Percentiles rank a stretch among this genome's conserved stretches.
Conservation (phyloP, 148 eudicot species). For the Polygonum maritimum region DNA sequence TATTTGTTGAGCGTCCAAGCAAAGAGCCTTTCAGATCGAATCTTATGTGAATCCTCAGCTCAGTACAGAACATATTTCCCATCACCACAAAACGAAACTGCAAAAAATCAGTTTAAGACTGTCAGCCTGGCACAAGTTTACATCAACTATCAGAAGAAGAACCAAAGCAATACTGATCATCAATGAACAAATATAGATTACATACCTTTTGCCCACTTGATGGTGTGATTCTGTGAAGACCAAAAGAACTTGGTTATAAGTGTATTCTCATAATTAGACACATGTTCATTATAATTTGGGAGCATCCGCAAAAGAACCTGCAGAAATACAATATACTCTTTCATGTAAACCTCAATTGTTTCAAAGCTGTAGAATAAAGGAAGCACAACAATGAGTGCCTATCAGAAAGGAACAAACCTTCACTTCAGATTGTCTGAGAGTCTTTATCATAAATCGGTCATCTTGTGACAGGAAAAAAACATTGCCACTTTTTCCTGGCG, state of each 20-base stretch:
- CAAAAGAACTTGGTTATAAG: conserved; percentile 96
- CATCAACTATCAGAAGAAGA: no score
- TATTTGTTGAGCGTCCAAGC: conserved; percentile 83
- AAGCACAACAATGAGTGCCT: not conserved
- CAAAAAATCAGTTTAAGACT: conserved; percentile 13
- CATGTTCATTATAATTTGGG: conserved; percentile 60
- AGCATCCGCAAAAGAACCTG: no score
- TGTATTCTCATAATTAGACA: conserved; percentile 76
- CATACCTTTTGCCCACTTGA: conserved; percentile 7
- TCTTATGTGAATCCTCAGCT: conserved; percentile 87
- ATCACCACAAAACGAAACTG: conserved; percentile 96
- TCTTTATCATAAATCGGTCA: no score
- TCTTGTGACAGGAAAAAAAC: conserved; percentile 41
- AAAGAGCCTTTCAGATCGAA: no score
- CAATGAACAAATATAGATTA: no score
- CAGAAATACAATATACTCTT: no score
- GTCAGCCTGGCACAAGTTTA: not conserved
- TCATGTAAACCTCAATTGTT: conserved; percentile 24
- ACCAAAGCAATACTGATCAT: no score
- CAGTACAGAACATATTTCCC: conserved; percentile 99
- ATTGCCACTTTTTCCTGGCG: conserved; percentile 98
- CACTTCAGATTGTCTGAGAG: no score
- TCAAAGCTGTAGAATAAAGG: not conserved
- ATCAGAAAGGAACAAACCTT: not conserved
- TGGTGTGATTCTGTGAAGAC: conserved; percentile 92